Evolutionary conservation across 176 grass and related monocot genomes (phyloP).

Genomic region (Hyparrhenia diplandra): DNA sequence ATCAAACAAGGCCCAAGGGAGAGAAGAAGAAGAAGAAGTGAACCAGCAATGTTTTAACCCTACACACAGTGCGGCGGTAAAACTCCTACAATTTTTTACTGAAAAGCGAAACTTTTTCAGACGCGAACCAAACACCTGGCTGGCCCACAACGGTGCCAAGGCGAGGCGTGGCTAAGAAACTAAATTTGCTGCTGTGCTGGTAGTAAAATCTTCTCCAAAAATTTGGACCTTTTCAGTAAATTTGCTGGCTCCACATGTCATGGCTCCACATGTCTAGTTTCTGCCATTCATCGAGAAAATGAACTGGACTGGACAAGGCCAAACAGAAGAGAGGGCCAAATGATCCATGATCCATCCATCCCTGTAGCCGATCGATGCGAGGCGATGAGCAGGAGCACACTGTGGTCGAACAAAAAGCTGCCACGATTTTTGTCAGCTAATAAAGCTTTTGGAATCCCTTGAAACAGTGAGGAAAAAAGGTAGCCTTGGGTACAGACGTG

Average conservation of each 20-base stretch:
- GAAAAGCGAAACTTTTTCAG: not conserved
- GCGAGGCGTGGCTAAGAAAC: no score
- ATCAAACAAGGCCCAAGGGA: not conserved
- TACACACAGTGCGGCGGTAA: no score
- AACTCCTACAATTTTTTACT: not conserved
- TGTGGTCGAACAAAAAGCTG: constrained; percentile 27
- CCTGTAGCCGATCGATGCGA: not conserved
- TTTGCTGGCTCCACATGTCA: not conserved
- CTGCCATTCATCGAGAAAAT: constrained; percentile 1
- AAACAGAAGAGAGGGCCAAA: not conserved
- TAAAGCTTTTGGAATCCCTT: constrained; percentile 34
- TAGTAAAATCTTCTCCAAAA: not conserved
- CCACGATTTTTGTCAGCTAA: constrained; percentile 21
- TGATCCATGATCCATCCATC: not conserved
- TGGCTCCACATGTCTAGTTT: not conserved
- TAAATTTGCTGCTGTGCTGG: not conserved
- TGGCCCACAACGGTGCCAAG: no score
- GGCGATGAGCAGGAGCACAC: constrained; percentile 19
- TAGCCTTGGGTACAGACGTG: no score
- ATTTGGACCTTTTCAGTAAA: not conserved
- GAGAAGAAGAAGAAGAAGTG: not conserved
- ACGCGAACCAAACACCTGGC: not conserved
- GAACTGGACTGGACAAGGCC: not conserved
- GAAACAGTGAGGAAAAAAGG: not conserved
- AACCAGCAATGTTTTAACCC: not conserved